A percentile compares a stretch with the other conserved stretches of the same genome.
phyloP scores from a whole-genome alignment of 2,329 filamentous ascomycete species.

The Cryphonectria nitschkei region DNA sequence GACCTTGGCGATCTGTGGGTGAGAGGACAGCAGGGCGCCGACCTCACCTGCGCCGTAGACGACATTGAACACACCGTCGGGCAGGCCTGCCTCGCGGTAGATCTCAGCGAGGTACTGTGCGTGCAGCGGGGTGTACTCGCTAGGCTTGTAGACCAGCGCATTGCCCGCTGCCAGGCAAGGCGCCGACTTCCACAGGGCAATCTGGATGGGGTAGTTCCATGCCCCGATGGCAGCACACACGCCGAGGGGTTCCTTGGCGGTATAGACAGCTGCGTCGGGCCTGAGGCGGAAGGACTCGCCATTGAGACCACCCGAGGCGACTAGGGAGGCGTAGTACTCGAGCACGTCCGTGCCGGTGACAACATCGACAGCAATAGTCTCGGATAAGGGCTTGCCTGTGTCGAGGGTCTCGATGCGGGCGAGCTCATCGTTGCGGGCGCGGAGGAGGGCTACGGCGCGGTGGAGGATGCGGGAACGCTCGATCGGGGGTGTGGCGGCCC shows the following conservation, averaged over 20 bases:
- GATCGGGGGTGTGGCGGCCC: constrained; percentile 76
- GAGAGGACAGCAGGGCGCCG: constrained; percentile 73
- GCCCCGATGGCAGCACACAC: constrained; percentile 87
- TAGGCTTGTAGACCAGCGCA: constrained; percentile 90
- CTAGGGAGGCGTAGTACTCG: constrained; percentile 82
- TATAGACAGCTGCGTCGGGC: constrained; percentile 80
- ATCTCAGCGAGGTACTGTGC: constrained; percentile 75
- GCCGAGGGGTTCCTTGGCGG: constrained; percentile 78
- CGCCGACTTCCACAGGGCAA: constrained; percentile 87
- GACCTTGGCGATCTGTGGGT: constrained; percentile 78
- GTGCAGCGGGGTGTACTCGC: constrained; percentile 85
- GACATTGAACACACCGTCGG: constrained; percentile 84
- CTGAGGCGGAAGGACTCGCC: constrained; percentile 78
- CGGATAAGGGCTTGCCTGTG: constrained; percentile 83
- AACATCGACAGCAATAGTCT: constrained; percentile 83
- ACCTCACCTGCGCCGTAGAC: constrained; percentile 80
- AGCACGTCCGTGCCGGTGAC: constrained; percentile 82
- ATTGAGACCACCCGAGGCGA: constrained; percentile 77
- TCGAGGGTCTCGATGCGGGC: constrained; percentile 81
- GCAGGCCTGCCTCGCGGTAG: constrained; percentile 78
- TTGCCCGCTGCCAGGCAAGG: constrained; percentile 86
- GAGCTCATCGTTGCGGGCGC: constrained; percentile 77
- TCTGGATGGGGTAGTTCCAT: constrained; percentile 93
- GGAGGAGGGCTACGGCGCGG: constrained; percentile 73
- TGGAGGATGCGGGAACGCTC: constrained; percentile 78